Conservation (phyloP, 1,139 yeast genomes). For the Lodderomyces pseudojiufengensis region DNA sequence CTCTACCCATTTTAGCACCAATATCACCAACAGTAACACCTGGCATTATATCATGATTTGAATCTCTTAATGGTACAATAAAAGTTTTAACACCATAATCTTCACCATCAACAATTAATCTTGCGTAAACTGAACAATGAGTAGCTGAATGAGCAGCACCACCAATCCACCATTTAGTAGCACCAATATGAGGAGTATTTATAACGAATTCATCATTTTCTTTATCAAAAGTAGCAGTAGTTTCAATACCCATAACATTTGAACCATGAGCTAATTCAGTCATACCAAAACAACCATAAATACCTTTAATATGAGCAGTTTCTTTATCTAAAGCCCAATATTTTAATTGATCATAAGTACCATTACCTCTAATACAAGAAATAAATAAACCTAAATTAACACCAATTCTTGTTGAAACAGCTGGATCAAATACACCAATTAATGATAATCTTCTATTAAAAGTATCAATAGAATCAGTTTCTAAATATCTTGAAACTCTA, state of each 20-base stretch:
- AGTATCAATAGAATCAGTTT: slow-evolving; percentile 32
- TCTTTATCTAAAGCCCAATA: slow-evolving; percentile 42
- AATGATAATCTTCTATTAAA: slow-evolving; percentile 45
- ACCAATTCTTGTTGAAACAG: slow-evolving; percentile 50
- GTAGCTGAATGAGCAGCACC: slow-evolving; percentile 52
- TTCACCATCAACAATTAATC: slow-evolving; percentile 41
- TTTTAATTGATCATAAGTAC: slow-evolving; percentile 47
- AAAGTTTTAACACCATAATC: slow-evolving; percentile 51
- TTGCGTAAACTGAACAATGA: slow-evolving; percentile 41
- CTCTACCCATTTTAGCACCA: slow-evolving; percentile 50
- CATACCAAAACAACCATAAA: slow-evolving; percentile 49
- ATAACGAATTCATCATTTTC: slow-evolving; percentile 41
- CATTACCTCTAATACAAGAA: slow-evolving; percentile 68
- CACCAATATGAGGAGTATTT: slow-evolving; percentile 48
- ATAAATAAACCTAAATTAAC: slow-evolving; percentile 71
- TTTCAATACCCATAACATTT: slow-evolving; percentile 45
- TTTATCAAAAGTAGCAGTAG: slow-evolving; percentile 43
- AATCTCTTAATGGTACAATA: slow-evolving; percentile 45
- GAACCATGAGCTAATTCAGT: slow-evolving; percentile 51
- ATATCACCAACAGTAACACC: slow-evolving; percentile 46
- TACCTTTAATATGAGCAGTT: slow-evolving; percentile 32
- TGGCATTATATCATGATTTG: slow-evolving; percentile 41
- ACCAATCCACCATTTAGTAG: slow-evolving; percentile 53
- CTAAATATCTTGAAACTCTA: slow-evolving; percentile 38
- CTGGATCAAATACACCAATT: slow-evolving; percentile 59